These are phyloP conservation scores for Cadophora sp. DNA, from an alignment of 2,329 filamentous ascomycete species.

Conservation along the genomic window DNA sequence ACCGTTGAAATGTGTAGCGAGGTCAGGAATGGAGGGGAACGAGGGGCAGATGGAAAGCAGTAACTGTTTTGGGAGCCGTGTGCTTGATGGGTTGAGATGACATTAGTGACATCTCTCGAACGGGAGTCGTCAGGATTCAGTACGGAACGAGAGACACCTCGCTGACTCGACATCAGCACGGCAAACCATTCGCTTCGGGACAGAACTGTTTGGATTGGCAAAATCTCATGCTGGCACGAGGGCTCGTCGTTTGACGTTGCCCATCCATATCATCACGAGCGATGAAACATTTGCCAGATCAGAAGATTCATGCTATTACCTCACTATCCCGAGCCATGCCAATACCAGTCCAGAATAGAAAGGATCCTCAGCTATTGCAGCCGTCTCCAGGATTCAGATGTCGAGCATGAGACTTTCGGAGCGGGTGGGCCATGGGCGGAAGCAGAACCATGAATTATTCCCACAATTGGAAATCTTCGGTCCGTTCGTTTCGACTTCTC, in stretches of 20 bases:
- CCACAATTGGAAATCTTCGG: neutral
- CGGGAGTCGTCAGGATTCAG: constrained; percentile 21
- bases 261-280: neutral
- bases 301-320: constrained; percentile 9
- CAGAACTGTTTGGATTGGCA: neutral
- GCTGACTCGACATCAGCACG: constrained; percentile 1
- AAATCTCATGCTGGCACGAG: neutral
- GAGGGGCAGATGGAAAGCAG: neutral
- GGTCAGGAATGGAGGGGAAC: neutral
- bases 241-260: neutral
- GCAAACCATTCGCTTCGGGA: neutral
- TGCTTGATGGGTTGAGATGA: neutral
- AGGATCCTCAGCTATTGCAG: constrained; percentile 7
- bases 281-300: constrained; percentile 9
- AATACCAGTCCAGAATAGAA: neutral
- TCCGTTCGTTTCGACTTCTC: neutral
- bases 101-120: neutral
- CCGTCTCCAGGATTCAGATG: neutral
- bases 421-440: neutral
- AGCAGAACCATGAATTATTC: neutral
- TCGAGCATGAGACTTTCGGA: constrained; percentile 12
- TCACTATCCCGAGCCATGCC: neutral
- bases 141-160: constrained; percentile 5
- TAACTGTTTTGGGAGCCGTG: constrained; percentile 7
- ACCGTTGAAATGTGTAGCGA: constrained; percentile 14